Evolutionary conservation across 169 alveolate genomes (phyloP).

Genomic region (Plasmodium cynomolgi): DNA sequence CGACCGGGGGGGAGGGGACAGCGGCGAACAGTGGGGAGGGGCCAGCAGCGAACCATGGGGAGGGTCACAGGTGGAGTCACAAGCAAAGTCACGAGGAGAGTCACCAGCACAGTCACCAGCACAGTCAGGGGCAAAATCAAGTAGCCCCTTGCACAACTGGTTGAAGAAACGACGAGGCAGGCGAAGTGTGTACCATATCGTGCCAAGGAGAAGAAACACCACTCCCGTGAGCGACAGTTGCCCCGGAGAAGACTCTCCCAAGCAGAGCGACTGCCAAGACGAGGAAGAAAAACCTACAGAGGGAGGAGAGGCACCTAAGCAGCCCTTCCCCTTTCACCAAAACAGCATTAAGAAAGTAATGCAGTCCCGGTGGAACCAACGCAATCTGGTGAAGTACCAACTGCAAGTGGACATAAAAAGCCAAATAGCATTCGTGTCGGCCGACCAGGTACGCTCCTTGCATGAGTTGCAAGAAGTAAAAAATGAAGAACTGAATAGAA

Average conservation of each 20-base stretch:
- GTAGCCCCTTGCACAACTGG: not conserved
- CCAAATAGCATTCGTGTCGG: not conserved
- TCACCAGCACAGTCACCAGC: not conserved
- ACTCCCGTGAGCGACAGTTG: not conserved
- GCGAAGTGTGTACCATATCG: not conserved
- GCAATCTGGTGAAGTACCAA: not conserved
- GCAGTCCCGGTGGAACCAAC: not conserved
- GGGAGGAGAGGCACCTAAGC: not conserved
- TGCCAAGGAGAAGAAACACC: not conserved
- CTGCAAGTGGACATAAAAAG: constrained; percentile 14
- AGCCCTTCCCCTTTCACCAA: not conserved
- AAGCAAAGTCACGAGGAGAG: too few relatives aligned
- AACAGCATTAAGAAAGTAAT: not conserved
- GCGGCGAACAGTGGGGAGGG: not conserved
- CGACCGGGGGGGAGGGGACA: not conserved
- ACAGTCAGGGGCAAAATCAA: not conserved
- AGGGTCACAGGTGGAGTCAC: too few relatives aligned
- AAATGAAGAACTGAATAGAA: constrained; percentile 20
- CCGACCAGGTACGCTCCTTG: not conserved
- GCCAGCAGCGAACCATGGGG: not conserved
- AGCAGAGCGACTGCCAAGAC: not conserved
- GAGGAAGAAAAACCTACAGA: not conserved
- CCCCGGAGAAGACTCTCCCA: not conserved
- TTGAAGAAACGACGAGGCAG: not conserved
- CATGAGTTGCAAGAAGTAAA: not conserved